These are phyloP conservation scores for Moesziomyces globuligerus DNA, from an alignment of 1,284 basidiomycete species.

Conservation along the genomic window DNA sequence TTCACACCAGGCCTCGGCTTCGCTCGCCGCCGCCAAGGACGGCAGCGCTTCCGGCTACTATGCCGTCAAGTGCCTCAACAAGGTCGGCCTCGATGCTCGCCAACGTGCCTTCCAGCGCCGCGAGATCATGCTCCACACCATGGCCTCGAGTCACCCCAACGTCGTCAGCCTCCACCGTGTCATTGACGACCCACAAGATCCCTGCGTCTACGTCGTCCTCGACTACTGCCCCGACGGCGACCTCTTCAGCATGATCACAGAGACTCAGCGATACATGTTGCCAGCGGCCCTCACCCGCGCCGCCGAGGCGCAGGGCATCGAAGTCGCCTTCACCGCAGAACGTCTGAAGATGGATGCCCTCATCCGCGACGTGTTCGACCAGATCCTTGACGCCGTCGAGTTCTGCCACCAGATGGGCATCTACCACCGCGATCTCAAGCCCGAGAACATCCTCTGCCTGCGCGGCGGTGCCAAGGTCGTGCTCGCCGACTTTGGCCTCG, in stretches of 20 bases:
- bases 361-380: conserved; percentile 63
- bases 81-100: conserved; percentile 74
- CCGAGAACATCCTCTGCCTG: conserved; percentile 94
- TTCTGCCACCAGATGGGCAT: conserved; percentile 79
- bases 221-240: conserved; percentile 86
- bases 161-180: conserved; percentile 90
- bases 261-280: conserved; percentile 75
- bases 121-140: conserved; percentile 75
- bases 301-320: conserved; percentile 39
- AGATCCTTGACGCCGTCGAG: conserved; percentile 89
- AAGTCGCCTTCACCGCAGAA: conserved; percentile 45
- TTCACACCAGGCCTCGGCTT: conserved; percentile 31
- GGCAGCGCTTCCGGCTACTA: conserved; percentile 68
- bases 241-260: conserved; percentile 81
- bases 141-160: conserved; percentile 79
- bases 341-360: conserved; percentile 57
- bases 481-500: conserved; percentile 96
- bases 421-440: conserved; percentile 97
- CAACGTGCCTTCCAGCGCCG: conserved; percentile 82
- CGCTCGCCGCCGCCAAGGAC: conserved; percentile 47
- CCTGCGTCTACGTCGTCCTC: conserved; percentile 74
- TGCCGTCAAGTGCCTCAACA: conserved; percentile 87
- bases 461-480: conserved; percentile 79
- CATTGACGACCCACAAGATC: conserved; percentile 74
- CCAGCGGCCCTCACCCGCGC: conserved; percentile 24